Evolutionary conservation across 305 asterid species (phyloP).

Genomic region (Salvia sclarea): DNA sequence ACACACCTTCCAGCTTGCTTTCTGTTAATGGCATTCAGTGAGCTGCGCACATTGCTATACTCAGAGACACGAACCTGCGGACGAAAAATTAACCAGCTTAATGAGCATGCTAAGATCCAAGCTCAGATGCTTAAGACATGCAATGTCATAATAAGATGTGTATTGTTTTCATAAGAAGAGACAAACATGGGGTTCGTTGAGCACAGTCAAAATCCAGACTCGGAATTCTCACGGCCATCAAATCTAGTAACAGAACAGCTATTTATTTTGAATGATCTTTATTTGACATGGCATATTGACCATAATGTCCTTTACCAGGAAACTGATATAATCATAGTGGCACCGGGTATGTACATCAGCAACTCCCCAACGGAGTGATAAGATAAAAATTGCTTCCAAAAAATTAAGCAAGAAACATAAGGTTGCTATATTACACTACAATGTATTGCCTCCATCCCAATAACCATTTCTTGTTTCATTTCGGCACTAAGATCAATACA

Average conservation of each 20-base stretch:
- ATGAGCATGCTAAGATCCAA: slow-evolving; percentile 7
- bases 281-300: neutral
- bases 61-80: slow-evolving; percentile 87
- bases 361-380: neutral
- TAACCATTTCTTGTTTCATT: no score
- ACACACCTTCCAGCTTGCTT: slow-evolving; percentile 89
- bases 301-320: slow-evolving; percentile 9
- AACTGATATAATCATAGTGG: neutral
- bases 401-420: neutral
- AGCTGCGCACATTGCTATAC: slow-evolving; percentile 84
- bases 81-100: slow-evolving; percentile 36
- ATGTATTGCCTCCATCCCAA: no score
- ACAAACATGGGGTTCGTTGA: neutral
- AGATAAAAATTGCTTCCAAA: neutral
- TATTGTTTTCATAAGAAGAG: neutral
- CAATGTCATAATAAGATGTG: neutral
- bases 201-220: neutral
- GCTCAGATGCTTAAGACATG: neutral
- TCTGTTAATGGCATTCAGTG: slow-evolving; percentile 79
- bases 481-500: no score
- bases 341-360: neutral
- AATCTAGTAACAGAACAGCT: neutral
- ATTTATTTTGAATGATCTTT: neutral
- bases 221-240: neutral
- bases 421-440: neutral